Evolutionary conservation across 1,139 yeast species (phyloP), one percentile per base, ranked within the genome.

Genomic region (Lipomyces yarrowii): DNA sequence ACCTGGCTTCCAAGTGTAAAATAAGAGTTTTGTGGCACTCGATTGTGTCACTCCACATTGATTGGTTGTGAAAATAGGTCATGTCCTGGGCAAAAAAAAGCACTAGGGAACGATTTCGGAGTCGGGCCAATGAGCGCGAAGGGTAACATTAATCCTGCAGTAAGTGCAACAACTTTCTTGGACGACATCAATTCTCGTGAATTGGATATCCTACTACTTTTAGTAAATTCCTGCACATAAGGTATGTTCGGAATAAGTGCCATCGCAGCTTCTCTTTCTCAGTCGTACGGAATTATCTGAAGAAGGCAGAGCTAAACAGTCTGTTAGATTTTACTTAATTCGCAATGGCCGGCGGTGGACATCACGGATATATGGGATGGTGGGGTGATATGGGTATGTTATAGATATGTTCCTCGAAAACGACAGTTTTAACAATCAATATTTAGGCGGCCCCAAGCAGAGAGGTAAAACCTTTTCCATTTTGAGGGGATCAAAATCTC

Each of bases 331-430:
- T 18, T 39, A 13, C n/a, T 39, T 13, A 18, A 37, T 37, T 15
- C 59, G 57, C 23, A 57, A 69, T 68, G 71, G 59, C 63, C 58
- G 71, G 69, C 23, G 48, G 48, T 42, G 71, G 64, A 58, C 69
- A 65, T 55, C 71, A 69, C 68, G 73, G 73, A 64, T 92, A 90
- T 78, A 87, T 90, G 93, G 98, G 98, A 76, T 92, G 97, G 97
- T 92, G 98, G 98, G 98, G 98, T 77, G 79, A 83, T 82, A 79
- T 87, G 75, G 82, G 81, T 76, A 75, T 64, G 78, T 74, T 52
- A 6, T n/a, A 10, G 23, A 52, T 30, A 51, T n/a, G 23, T 56
- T 56, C 56, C 33, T 18, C 21, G 3, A 32, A 11, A 21, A 30
- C 15, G 42, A 37, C 6, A 15, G 51, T 35, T 23, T 23, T 8